Conservation (phyloP, 352 stramenopile genomes). For the Phytophthora nicotianae region DNA sequence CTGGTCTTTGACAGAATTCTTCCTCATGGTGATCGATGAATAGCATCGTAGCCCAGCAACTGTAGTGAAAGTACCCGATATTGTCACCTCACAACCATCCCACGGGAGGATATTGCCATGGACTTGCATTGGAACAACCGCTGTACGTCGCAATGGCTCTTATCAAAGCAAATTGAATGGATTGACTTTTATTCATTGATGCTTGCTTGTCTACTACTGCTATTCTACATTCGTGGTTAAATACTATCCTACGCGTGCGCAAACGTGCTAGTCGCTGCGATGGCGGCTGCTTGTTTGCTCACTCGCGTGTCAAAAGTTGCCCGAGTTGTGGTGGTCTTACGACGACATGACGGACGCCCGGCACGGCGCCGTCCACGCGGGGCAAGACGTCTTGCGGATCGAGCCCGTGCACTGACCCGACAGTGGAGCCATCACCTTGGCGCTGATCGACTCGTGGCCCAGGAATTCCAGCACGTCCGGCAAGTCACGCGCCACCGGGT, state of each 20-base stretch:
- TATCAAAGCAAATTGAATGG: slow-evolving; percentile 9
- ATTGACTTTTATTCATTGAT: slow-evolving; percentile 18
- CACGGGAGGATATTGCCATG: no score
- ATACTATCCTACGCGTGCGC: slow-evolving; percentile 12
- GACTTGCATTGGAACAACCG: no score
- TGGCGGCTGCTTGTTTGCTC: neutral
- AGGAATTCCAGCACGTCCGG: slow-evolving; percentile 72
- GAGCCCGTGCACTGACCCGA: slow-evolving; percentile 61
- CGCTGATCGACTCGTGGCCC: slow-evolving; percentile 55
- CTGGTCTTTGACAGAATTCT: no score
- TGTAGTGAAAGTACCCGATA: no score
- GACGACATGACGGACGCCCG: slow-evolving; percentile 19
- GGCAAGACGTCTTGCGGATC: slow-evolving; percentile 74
- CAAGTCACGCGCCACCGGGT: slow-evolving; percentile 57
- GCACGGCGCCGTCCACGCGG: slow-evolving; percentile 51
- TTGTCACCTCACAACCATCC: no score
- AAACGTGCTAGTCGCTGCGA: neutral
- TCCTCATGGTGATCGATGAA: no score
- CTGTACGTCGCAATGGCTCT: no score
- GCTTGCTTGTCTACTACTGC: slow-evolving; percentile 4
- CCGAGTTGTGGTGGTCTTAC: slow-evolving; percentile 8
- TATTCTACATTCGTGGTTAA: slow-evolving; percentile 38
- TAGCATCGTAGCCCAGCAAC: no score
- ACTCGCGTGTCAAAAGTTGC: slow-evolving; percentile 1
- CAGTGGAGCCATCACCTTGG: slow-evolving; percentile 40